Evolutionary conservation across 352 stramenopile species (phyloP).

Genomic region (Phytophthora chlamydospora): DNA sequence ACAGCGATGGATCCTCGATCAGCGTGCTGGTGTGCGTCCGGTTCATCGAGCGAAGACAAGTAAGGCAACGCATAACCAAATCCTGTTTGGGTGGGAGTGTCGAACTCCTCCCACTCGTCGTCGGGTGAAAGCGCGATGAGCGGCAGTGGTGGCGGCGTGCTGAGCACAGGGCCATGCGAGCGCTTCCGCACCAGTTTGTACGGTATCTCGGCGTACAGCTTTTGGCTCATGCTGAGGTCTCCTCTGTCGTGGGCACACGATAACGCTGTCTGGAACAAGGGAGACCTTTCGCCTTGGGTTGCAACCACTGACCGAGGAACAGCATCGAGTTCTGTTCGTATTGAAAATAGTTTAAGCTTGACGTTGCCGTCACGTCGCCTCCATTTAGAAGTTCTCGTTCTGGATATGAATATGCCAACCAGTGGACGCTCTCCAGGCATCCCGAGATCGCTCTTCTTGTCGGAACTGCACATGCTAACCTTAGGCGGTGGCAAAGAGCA

Average conservation of each 20-base stretch:
- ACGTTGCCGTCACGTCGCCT: slow-evolving; percentile 11
- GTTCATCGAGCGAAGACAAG: slow-evolving; percentile 45
- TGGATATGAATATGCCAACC: too few relatives aligned
- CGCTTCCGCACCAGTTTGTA: slow-evolving; percentile 49
- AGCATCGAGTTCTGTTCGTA: slow-evolving; percentile 28
- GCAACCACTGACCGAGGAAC: slow-evolving; percentile 2
- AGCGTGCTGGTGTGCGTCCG: slow-evolving; percentile 42
- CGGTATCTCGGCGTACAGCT: slow-evolving; percentile 30
- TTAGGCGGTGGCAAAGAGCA: slow-evolving; percentile 90
- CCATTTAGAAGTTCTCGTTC: slow-evolving; percentile 20
- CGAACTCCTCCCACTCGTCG: slow-evolving; percentile 74
- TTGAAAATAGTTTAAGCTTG: slow-evolving; percentile 35
- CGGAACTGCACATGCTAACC: neutral
- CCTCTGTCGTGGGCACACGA: neutral
- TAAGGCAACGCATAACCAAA: slow-evolving; percentile 64
- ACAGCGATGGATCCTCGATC: slow-evolving; percentile 15
- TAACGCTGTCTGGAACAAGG: slow-evolving; percentile 9
- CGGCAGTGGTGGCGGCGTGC: slow-evolving; percentile 60
- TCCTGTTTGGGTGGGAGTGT: slow-evolving; percentile 59
- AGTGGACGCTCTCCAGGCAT: neutral
- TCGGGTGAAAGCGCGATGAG: slow-evolving; percentile 71
- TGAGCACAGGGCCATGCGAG: slow-evolving; percentile 44
- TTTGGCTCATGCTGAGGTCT: slow-evolving; percentile 18
- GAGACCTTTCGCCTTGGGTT: slow-evolving; percentile 6
- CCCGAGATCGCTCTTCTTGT: slow-evolving; percentile 14